These are phyloP conservation scores for Lachancea dasiensis DNA, from an alignment of 805 yeast genomes.

Conservation along the genomic window DNA sequence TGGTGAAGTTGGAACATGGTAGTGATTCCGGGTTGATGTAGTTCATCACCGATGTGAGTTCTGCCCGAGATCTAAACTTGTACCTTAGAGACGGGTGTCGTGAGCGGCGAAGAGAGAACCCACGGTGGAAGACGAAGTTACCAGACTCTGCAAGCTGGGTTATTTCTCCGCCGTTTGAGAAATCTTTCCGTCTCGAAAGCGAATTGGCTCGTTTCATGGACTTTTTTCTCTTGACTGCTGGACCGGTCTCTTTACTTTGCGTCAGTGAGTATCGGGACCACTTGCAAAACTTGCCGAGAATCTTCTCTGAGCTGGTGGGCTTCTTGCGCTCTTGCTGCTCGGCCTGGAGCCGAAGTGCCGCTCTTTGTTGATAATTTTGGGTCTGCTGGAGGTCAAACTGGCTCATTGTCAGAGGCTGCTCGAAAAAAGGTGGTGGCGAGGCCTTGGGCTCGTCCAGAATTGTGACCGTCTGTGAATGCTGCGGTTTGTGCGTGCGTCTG, in stretches of 20 bases:
- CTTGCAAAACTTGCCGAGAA: slow-evolving; percentile 8
- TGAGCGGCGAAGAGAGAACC: slow-evolving; percentile 16
- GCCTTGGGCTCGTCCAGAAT: slow-evolving; percentile 2
- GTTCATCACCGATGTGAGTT: slow-evolving; percentile 18
- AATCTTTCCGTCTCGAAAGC: slow-evolving; percentile 19
- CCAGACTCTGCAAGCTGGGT: slow-evolving; percentile 12
- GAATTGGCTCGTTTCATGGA: slow-evolving; percentile 3
- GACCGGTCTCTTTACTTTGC: background rate
- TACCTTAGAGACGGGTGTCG: slow-evolving; percentile 1
- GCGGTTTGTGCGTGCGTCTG: slow-evolving; percentile 2
- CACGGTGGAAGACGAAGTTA: slow-evolving; percentile 25
- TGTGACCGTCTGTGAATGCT: slow-evolving; percentile 5
- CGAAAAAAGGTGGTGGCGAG: background rate
- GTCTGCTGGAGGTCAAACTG: slow-evolving; percentile 15
- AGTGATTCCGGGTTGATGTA: slow-evolving; percentile 17
- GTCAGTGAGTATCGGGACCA: slow-evolving; percentile 10
- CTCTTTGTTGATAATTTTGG: slow-evolving; percentile 10
- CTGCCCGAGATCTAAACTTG: slow-evolving; percentile 15
- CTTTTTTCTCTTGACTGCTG: background rate
- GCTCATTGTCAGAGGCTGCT: slow-evolving; percentile 6
- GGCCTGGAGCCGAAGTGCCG: slow-evolving; percentile 9
- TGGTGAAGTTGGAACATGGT: slow-evolving; percentile 12
- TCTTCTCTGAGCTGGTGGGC: slow-evolving; percentile 1
- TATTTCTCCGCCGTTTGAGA: slow-evolving; percentile 19
- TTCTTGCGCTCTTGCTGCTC: background rate